Conservation (phyloP, 345 rosid genomes). For the Salix arbutifolia region DNA sequence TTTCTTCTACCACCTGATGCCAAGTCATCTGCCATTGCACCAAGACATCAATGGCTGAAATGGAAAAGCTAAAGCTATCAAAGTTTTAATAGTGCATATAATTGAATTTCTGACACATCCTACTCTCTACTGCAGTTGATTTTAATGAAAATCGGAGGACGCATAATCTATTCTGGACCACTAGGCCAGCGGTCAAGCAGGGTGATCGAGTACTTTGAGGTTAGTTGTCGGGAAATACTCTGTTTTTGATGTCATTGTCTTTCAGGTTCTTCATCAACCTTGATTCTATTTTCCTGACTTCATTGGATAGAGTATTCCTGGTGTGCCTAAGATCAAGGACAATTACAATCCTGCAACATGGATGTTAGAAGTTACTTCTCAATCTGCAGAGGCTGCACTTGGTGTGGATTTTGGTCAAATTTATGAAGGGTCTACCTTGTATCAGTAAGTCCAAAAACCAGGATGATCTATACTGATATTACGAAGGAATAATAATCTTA, state of each 20-base stretch:
- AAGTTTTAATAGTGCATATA: background rate
- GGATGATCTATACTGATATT: too few relatives aligned
- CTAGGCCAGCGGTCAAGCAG: slow-evolving; percentile 54
- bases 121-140: slow-evolving; percentile 41
- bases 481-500: too few relatives aligned
- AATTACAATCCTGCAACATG: slow-evolving; percentile 83
- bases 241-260: background rate
- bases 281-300: background rate
- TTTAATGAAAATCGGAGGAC: slow-evolving; percentile 63
- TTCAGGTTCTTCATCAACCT: background rate
- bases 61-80: background rate
- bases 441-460: slow-evolving; percentile 36
- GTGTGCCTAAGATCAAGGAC: slow-evolving; percentile 53
- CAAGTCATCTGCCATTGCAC: too few relatives aligned
- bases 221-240: background rate
- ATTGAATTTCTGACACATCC: background rate
- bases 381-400: slow-evolving; percentile 53
- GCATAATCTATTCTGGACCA: slow-evolving; percentile 59
- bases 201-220: slow-evolving; percentile 33
- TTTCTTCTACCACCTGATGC: too few relatives aligned
- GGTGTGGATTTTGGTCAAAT: slow-evolving; percentile 56
- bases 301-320: slow-evolving; percentile 41
- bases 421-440: slow-evolving; percentile 46
- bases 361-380: slow-evolving; percentile 69
- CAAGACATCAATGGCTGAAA: background rate